Percentiles rank a stretch among this genome's conserved stretches.
These are phyloP conservation scores for Kwoniella europaea DNA, from an alignment of 768 basidiomycete species.

Conservation along the genomic window DNA sequence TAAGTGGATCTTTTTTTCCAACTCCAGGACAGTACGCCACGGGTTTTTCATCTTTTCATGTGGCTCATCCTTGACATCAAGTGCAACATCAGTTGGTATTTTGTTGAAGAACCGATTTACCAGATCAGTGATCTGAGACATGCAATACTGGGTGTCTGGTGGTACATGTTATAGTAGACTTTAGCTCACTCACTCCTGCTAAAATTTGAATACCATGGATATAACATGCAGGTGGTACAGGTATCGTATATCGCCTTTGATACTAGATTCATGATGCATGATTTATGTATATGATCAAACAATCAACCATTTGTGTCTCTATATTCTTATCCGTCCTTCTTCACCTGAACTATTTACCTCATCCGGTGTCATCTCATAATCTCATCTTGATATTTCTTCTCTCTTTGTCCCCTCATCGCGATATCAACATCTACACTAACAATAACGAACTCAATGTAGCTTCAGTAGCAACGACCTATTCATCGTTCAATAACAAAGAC, in stretches of 20 bases:
- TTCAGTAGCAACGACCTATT: conserved; percentile 78
- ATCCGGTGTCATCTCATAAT: not conserved
- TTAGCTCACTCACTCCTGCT: no score
- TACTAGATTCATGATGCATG: not conserved
- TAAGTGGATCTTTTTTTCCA: no score
- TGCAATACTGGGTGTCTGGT: no score
- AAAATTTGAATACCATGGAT: not conserved
- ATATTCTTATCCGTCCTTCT: not conserved
- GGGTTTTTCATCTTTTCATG: no score
- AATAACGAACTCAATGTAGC: conserved; percentile 69
- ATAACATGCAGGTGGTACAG: not conserved
- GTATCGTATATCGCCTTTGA: not conserved
- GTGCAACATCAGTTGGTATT: no score
- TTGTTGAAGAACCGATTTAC: no score
- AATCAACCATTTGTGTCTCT: not conserved
- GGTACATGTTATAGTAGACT: no score
- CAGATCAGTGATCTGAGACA: no score
- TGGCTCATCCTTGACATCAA: no score
- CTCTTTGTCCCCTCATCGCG: not conserved
- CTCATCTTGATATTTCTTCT: no score
- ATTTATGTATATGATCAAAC: not conserved
- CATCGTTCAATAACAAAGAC: not conserved
- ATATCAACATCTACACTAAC: conserved; percentile 30
- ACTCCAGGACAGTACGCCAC: no score
- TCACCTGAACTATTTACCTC: not conserved